These are phyloP conservation scores for Tilletia indica DNA, from an alignment of 1,284 basidiomycete genomes.

Conservation along the genomic window DNA sequence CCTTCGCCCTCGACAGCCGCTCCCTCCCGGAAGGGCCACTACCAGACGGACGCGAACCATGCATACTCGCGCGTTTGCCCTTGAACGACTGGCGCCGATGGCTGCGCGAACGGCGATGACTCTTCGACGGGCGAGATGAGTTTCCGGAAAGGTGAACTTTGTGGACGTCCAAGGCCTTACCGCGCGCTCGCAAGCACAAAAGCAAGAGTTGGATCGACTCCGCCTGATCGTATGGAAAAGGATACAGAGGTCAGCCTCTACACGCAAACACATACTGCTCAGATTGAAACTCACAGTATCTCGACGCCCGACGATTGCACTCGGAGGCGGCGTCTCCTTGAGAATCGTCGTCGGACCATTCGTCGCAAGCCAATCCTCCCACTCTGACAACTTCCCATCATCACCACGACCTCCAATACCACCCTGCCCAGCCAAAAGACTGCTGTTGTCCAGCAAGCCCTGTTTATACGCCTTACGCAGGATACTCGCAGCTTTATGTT, in stretches of 20 bases:
- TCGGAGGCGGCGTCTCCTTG: constrained; percentile 42
- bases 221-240: constrained; percentile 10
- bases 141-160: background rate
- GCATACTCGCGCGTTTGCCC: background rate
- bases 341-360: constrained; percentile 9
- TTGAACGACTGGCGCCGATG: background rate
- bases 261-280: background rate
- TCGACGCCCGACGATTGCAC: constrained; percentile 41
- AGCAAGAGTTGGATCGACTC: constrained; percentile 23
- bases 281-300: constrained; percentile 28
- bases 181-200: constrained; percentile 25
- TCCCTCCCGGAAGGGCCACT: background rate
- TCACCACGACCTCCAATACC: background rate
- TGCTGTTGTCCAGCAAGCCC: constrained; percentile 26
- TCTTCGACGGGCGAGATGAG: background rate
- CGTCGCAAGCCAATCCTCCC: constrained; percentile 4
- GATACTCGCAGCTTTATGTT: constrained; percentile 22
- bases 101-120: background rate
- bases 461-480: constrained; percentile 27
- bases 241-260: too few species aligned
- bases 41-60: background rate
- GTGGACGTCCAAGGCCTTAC: constrained; percentile 14
- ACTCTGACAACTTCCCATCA: background rate
- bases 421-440: background rate
- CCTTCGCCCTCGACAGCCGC: background rate